Percentiles rank a stretch among this genome's conserved stretches.
These are phyloP conservation scores for Themeda triandra DNA, from an alignment of 176 grass and related monocot species.

Conservation along the genomic window DNA sequence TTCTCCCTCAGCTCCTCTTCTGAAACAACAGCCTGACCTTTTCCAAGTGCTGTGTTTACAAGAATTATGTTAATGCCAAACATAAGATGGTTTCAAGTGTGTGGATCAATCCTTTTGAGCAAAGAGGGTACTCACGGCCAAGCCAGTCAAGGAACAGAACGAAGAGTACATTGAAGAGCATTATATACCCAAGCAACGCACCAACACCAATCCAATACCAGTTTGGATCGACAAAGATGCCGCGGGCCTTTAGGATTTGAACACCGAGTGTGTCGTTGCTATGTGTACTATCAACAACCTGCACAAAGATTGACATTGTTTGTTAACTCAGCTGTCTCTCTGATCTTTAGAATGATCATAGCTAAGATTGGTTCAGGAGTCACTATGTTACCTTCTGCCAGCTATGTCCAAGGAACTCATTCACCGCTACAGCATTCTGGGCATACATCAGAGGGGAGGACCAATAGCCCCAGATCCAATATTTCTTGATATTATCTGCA, in stretches of 20 bases:
- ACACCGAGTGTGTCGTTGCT: constrained; percentile 60
- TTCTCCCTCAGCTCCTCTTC: constrained; percentile 83
- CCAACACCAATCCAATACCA: constrained; percentile 97
- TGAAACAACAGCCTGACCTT: constrained; percentile 75
- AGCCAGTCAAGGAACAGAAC: constrained; percentile 87
- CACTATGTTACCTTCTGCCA: constrained; percentile 58
- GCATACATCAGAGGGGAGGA: constrained; percentile 92
- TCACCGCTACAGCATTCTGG: constrained; percentile 82
- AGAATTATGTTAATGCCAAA: constrained; percentile 16
- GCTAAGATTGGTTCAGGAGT: neutral
- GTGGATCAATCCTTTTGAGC: neutral
- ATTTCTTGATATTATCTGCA: constrained; percentile 90
- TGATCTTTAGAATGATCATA: neutral
- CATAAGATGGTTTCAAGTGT: neutral
- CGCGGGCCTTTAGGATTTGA: constrained; percentile 53
- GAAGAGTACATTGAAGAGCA: constrained; percentile 93
- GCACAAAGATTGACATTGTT: constrained; percentile 12
- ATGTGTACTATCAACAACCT: constrained; percentile 36
- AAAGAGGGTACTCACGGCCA: constrained; percentile 64
- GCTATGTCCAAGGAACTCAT: constrained; percentile 89
- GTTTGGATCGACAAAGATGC: constrained; percentile 81
- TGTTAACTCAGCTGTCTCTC: constrained; percentile 9
- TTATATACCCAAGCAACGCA: constrained; percentile 78
- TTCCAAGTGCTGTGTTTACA: constrained; percentile 62
- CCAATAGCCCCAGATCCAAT: constrained; percentile 99